phyloP scores from a whole-genome alignment of 352 stramenopile species.

The Phytophthora ohioensis region DNA sequence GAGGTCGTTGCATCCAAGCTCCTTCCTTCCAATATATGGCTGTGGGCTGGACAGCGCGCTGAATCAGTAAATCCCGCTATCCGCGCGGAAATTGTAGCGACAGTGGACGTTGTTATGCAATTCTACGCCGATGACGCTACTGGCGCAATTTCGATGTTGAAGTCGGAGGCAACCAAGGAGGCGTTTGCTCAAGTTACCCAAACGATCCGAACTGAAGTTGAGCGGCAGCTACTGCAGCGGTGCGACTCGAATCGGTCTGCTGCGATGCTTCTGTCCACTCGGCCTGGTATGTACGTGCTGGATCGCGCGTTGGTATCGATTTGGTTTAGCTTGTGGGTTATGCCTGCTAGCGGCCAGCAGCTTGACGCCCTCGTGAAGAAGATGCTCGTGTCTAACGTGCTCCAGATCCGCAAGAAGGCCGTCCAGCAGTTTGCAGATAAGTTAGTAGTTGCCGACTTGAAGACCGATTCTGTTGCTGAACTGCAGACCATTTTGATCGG shows the following conservation, averaged over 20 bases:
- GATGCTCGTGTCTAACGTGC: slow-evolving; percentile 52
- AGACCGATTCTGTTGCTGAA: slow-evolving; percentile 16
- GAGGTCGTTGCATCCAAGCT: slow-evolving; percentile 44
- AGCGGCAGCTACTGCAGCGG: slow-evolving; percentile 40
- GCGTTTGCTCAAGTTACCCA: slow-evolving; percentile 21
- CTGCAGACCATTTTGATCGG: slow-evolving; percentile 52
- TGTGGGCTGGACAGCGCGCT: slow-evolving; percentile 39
- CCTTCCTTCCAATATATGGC: slow-evolving; percentile 56
- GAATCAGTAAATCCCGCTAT: slow-evolving; percentile 49
- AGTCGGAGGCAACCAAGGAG: slow-evolving; percentile 15
- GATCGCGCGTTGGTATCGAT: slow-evolving; percentile 62
- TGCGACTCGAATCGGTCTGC: slow-evolving; percentile 26
- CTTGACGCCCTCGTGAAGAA: slow-evolving; percentile 33
- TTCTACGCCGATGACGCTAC: slow-evolving; percentile 35
- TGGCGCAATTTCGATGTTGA: slow-evolving; percentile 19
- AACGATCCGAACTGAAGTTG: slow-evolving; percentile 40
- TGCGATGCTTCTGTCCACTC: slow-evolving; percentile 32
- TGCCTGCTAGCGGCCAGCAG: slow-evolving; percentile 18
- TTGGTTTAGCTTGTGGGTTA: slow-evolving; percentile 46
- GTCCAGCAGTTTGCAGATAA: slow-evolving; percentile 62
- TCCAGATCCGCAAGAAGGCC: slow-evolving; percentile 72
- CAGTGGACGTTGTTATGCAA: slow-evolving; percentile 51
- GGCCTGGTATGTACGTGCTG: slow-evolving; percentile 52
- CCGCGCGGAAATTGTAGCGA: slow-evolving; percentile 60
- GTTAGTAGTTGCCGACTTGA: slow-evolving; percentile 21